Percentiles rank a stretch among this genome's conserved stretches.
Evolutionary conservation across 768 basidiomycete species (phyloP).

Genomic region (Lactifluus subvellereus): DNA sequence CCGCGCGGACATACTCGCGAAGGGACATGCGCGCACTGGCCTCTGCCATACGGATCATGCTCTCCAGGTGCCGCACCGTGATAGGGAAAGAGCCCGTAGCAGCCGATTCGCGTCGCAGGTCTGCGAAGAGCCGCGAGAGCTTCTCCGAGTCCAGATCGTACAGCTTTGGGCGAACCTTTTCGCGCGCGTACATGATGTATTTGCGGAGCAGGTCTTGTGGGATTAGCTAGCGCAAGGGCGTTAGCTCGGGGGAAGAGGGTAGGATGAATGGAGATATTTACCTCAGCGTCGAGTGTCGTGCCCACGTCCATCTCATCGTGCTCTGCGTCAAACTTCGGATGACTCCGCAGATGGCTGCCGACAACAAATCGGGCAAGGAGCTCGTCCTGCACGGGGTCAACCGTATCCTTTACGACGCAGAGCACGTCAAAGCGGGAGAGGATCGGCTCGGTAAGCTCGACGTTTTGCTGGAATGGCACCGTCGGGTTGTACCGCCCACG

Average conservation of each 20-base stretch:
- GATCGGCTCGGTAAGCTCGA: conserved; percentile 97
- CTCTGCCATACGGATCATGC: conserved; percentile 99
- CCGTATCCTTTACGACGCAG: conserved; percentile 96
- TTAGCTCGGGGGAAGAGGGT: conserved; percentile 3
- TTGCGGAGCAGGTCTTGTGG: conserved; percentile 94
- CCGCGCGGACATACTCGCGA: conserved; percentile 89
- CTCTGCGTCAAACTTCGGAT: conserved; percentile 85
- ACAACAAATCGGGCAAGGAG: conserved; percentile 97
- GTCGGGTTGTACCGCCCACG: conserved; percentile 97
- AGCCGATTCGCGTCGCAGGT: conserved; percentile 90
- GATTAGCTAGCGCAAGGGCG: conserved; percentile 58
- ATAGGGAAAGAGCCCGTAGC: conserved; percentile 99
- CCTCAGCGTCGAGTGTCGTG: conserved; percentile 84
- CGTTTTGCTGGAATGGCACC: conserved; percentile 97
- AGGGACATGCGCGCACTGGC: conserved; percentile 98
- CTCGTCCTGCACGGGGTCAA: conserved; percentile 96
- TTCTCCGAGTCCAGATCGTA: conserved; percentile 96
- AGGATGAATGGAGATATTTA: conserved; percentile 36
- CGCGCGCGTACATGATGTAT: conserved; percentile 98
- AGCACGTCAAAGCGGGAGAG: conserved; percentile 96
- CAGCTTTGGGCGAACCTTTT: conserved; percentile 87
- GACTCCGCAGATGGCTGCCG: conserved; percentile 89
- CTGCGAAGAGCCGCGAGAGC: conserved; percentile 87
- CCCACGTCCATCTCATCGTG: conserved; percentile 92
- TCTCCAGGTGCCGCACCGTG: conserved; percentile 95